These are phyloP conservation scores for Solanum virginianum DNA, from an alignment of 257 asterid species.

Conservation along the genomic window DNA sequence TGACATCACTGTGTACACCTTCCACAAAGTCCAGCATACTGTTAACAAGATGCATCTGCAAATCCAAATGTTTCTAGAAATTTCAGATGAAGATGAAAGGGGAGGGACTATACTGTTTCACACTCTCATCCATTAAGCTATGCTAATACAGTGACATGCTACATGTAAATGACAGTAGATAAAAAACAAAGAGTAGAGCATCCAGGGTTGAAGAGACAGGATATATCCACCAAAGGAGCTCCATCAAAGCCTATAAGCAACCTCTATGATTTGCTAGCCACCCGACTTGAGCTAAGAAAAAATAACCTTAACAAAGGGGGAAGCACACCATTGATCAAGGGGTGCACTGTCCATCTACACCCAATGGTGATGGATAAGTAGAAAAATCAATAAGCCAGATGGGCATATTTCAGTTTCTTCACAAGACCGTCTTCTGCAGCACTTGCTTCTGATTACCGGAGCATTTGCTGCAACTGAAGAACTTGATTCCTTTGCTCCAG, in stretches of 20 bases:
- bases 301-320: neutral
- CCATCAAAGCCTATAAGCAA: neutral
- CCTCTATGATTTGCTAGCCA: neutral
- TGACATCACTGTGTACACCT: neutral
- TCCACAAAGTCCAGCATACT: neutral
- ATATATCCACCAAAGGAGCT: neutral
- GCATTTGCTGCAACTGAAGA: constrained; percentile 85
- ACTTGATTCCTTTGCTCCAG: constrained; percentile 84
- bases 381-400: neutral
- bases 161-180: neutral
- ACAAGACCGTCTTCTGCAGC: neutral
- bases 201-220: neutral
- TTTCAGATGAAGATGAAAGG: neutral
- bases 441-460: constrained; percentile 39
- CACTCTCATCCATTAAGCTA: neutral
- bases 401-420: neutral
- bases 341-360: neutral
- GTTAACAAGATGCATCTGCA: neutral
- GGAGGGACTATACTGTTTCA: neutral
- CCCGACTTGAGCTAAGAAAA: neutral
- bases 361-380: neutral
- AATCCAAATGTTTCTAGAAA: neutral
- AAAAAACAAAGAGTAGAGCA: neutral
- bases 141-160: neutral
- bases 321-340: neutral